Conservation (phyloP, 164 flowering plant species). For the Vitis vinifera region DNA sequence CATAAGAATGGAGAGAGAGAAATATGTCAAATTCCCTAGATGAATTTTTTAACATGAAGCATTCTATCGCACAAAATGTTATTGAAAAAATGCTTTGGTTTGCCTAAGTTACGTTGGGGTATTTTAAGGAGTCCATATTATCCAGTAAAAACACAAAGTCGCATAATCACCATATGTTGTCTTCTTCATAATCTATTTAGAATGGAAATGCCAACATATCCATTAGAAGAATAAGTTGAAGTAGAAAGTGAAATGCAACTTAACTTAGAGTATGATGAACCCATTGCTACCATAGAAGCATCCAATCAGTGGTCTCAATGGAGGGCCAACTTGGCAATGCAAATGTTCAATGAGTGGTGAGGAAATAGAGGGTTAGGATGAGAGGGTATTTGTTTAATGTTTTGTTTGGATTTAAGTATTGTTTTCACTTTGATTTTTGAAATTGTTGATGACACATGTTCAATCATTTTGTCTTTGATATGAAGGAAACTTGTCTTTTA, state of each 20-base stretch:
- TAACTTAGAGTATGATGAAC: background rate
- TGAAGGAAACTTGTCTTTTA: too few species aligned
- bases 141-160: background rate
- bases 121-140: background rate
- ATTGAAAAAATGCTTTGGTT: constrained; percentile 1
- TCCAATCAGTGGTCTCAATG: background rate
- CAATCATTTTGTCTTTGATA: too few species aligned
- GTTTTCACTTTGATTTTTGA: too few species aligned
- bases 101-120: background rate
- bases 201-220: too few species aligned
- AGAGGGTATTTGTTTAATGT: too few species aligned
- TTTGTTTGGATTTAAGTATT: too few species aligned
- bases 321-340: background rate
- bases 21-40: background rate
- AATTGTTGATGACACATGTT: too few species aligned
- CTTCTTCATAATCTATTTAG: constrained; percentile 3
- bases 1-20: background rate
- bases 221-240: too few species aligned
- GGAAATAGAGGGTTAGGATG: background rate
- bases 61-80: background rate
- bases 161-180: background rate
- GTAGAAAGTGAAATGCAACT: too few species aligned
- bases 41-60: constrained; percentile 1
- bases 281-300: too few species aligned
- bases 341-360: background rate